These are phyloP conservation scores for Dactylis glomerata DNA, from an alignment of 176 grass and related monocot species.

Conservation along the genomic window DNA sequence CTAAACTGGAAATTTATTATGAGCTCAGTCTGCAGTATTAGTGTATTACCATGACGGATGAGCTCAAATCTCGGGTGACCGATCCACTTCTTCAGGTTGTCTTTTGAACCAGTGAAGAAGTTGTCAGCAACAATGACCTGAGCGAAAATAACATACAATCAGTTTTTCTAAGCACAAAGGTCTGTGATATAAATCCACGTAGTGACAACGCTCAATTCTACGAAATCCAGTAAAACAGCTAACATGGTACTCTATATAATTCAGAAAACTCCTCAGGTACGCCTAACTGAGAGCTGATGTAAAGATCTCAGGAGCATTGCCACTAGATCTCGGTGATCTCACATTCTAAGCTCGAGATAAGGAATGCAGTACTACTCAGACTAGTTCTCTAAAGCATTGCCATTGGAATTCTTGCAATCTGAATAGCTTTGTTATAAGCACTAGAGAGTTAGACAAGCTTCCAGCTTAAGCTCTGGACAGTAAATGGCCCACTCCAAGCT, in stretches of 20 bases:
- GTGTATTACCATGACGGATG: slow-evolving; percentile 85
- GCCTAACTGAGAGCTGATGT: not conserved
- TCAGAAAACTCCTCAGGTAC: not conserved
- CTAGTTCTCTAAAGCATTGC: not conserved
- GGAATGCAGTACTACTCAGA: not conserved
- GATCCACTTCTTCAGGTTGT: slow-evolving; percentile 98
- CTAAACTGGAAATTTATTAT: not conserved
- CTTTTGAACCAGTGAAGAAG: slow-evolving; percentile 98
- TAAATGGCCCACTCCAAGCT: slow-evolving; percentile 3
- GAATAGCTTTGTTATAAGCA: not conserved
- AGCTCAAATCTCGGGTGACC: slow-evolving; percentile 99
- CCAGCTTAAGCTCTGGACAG: slow-evolving; percentile 6
- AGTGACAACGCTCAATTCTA: not conserved
- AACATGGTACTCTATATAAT: not conserved
- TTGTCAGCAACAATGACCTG: slow-evolving; percentile 98
- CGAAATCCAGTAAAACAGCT: not conserved
- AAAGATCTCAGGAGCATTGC: slow-evolving; percentile 29
- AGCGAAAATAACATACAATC: not conserved
- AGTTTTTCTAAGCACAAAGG: not conserved
- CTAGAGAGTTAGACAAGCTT: not conserved
- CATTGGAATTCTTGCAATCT: not conserved
- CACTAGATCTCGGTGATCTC: slow-evolving; percentile 25
- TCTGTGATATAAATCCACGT: not conserved
- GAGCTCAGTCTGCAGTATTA: not conserved
- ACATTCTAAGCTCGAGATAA: not conserved